These are phyloP conservation scores for Phytophthora pinifolia DNA, from an alignment of 352 stramenopile species.

Conservation along the genomic window DNA sequence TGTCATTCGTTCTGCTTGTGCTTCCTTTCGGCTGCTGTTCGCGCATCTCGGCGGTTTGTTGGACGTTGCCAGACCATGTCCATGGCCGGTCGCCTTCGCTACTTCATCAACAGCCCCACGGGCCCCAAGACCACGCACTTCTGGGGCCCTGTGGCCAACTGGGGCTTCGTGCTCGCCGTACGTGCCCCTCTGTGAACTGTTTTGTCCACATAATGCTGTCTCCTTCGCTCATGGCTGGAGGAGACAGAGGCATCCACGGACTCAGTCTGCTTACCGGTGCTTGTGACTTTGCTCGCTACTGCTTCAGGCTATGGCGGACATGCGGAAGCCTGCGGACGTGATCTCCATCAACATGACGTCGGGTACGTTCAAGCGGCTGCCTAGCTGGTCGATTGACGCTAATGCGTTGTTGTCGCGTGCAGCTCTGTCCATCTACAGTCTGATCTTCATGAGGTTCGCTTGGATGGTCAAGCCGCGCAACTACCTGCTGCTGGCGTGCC, in stretches of 20 bases:
- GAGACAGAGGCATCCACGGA: too few species aligned
- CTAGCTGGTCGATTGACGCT: background rate
- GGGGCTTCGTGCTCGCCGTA: conserved; percentile 86
- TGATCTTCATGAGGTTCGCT: conserved; percentile 89
- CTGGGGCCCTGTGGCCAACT: conserved; percentile 88
- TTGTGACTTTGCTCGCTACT: background rate
- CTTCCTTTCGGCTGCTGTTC: background rate
- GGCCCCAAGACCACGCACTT: conserved; percentile 89
- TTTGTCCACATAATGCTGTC: too few species aligned
- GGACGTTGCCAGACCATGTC: conserved; percentile 23
- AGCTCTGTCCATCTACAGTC: conserved; percentile 84
- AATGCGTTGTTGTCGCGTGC: background rate
- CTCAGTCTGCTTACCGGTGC: conserved; percentile 2
- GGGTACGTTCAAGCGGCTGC: conserved; percentile 32
- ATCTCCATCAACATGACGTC: conserved; percentile 90
- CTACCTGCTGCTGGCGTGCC: conserved; percentile 83
- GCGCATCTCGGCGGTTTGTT: conserved; percentile 8
- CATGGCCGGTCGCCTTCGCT: conserved; percentile 44
- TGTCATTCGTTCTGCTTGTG: conserved; percentile 3
- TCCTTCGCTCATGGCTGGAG: too few species aligned
- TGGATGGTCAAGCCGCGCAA: conserved; percentile 90
- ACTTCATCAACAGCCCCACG: conserved; percentile 81
- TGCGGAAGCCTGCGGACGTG: conserved; percentile 79
- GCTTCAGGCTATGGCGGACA: conserved; percentile 73
- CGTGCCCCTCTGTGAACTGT: conserved; percentile 14